Conservation (phyloP, 1,284 basidiomycete genomes). For the Serendipita sp. region DNA sequence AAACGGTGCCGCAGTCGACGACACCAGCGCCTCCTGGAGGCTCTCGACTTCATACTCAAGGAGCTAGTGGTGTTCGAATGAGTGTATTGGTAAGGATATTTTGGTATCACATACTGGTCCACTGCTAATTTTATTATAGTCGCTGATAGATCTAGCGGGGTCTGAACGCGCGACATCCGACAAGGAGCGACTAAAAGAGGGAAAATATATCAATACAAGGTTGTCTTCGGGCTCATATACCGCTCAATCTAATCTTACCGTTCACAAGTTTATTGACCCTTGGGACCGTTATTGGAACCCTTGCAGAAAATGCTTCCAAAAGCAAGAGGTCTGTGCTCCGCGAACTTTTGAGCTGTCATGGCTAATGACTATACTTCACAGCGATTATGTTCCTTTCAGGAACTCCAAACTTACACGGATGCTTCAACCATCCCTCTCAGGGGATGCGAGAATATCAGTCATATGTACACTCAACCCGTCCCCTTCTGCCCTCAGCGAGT, state of each 20-base stretch:
- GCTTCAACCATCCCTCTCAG: conserved; percentile 86
- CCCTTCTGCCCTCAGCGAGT: conserved; percentile 57
- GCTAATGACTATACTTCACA: conserved; percentile 17
- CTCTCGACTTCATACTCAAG: conserved; percentile 50
- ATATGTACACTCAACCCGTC: conserved; percentile 92
- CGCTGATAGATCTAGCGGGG: conserved; percentile 87
- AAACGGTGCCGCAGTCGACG: conserved; percentile 10
- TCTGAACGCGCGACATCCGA: conserved; percentile 91
- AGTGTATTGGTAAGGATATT: conserved; percentile 51
- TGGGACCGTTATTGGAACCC: conserved; percentile 76
- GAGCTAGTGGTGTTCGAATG: conserved; percentile 63
- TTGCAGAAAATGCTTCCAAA: conserved; percentile 75
- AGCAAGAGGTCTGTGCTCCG: conserved; percentile 41
- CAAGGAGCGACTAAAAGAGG: conserved; percentile 82
- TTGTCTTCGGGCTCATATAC: conserved; percentile 17
- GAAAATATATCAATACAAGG: conserved; percentile 88
- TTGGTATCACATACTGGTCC: conserved; percentile 17
- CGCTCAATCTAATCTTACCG: not conserved
- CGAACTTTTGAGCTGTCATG: not conserved
- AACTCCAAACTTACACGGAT: conserved; percentile 92
- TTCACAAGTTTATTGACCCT: conserved; percentile 63
- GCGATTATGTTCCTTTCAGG: conserved; percentile 86
- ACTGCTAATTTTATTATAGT: conserved; percentile 30
- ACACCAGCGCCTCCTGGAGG: conserved; percentile 50
- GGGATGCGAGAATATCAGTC: conserved; percentile 90